Evolutionary conservation across 2,329 filamentous ascomycete genomes (phyloP).

Genomic region (Exophiala spinifera): DNA sequence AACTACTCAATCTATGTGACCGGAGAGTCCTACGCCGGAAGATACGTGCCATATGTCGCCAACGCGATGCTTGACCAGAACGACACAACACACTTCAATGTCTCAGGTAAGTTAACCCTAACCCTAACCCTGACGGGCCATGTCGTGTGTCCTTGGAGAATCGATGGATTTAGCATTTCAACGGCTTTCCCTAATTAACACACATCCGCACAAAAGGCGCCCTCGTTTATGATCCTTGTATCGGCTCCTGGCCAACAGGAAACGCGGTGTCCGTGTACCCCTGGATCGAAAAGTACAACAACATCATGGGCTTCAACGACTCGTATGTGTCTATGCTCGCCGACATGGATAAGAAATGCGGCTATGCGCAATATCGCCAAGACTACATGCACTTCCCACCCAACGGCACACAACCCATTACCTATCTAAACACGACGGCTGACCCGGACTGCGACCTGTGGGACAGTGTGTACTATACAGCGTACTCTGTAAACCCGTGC

Average conservation of each 20-base stretch:
- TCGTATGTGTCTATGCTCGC: conserved; percentile 17
- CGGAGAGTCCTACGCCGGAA: conserved; percentile 54
- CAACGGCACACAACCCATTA: conserved; percentile 20
- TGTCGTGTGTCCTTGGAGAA: too few species aligned
- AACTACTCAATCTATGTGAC: conserved; percentile 54
- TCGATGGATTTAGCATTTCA: too few species aligned
- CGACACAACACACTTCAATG: conserved; percentile 50
- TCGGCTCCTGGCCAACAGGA: conserved; percentile 19
- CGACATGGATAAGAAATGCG: conserved; percentile 17
- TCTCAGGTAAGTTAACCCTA: conserved; percentile 40
- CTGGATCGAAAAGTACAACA: conserved; percentile 22
- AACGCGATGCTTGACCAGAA: conserved; percentile 32
- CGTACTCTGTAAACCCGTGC: conserved; percentile 61
- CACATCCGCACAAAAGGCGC: conserved; percentile 10
- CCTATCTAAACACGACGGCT: conserved; percentile 20
- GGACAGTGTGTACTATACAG: conserved; percentile 34
- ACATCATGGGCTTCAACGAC: conserved; percentile 24
- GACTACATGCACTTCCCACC: conserved; percentile 24
- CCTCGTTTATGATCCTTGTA: conserved; percentile 24
- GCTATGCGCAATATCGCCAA: conserved; percentile 22
- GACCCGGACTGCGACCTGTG: conserved; percentile 22
- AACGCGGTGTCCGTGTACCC: conserved; percentile 16
- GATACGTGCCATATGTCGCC: conserved; percentile 51
- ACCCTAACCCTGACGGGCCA: too few species aligned
- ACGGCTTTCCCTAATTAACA: too few species aligned